These are phyloP conservation scores for Osmozyma mogii DNA, from an alignment of 805 yeast genomes.

Conservation along the genomic window DNA sequence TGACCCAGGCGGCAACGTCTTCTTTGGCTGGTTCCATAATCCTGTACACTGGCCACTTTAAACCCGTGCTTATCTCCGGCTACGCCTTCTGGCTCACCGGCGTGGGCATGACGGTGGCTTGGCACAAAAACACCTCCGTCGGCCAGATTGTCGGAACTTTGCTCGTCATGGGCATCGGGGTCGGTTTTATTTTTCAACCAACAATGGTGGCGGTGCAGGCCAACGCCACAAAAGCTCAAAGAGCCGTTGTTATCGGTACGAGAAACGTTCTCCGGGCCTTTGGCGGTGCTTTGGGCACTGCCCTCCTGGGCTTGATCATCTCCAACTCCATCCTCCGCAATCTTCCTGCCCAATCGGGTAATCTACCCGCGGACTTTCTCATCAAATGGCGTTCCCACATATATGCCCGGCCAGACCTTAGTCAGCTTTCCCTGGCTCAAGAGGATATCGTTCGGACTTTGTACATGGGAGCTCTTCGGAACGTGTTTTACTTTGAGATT, in stretches of 20 bases:
- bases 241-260: constrained; percentile 52
- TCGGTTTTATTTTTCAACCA: constrained; percentile 48
- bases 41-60: constrained; percentile 35
- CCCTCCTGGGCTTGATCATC: constrained; percentile 34
- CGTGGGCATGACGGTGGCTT: constrained; percentile 28
- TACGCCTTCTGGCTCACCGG: constrained; percentile 36
- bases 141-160: constrained; percentile 30
- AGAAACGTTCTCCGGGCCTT: constrained; percentile 50
- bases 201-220: constrained; percentile 50
- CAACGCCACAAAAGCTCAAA: constrained; percentile 40
- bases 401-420: not conserved
- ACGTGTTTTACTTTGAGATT: not conserved
- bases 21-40: constrained; percentile 40
- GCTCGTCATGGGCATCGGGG: constrained; percentile 32
- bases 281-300: constrained; percentile 58
- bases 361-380: not conserved
- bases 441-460: not conserved
- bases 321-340: constrained; percentile 17
- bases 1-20: constrained; percentile 35
- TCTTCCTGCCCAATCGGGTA: not conserved
- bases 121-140: constrained; percentile 20
- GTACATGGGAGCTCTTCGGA: not conserved
- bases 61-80: constrained; percentile 33
- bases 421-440: not conserved
- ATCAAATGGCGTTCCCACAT: not conserved